These are phyloP conservation scores for Trametes cubensis DNA, from an alignment of 768 basidiomycete genomes.

Conservation along the genomic window DNA sequence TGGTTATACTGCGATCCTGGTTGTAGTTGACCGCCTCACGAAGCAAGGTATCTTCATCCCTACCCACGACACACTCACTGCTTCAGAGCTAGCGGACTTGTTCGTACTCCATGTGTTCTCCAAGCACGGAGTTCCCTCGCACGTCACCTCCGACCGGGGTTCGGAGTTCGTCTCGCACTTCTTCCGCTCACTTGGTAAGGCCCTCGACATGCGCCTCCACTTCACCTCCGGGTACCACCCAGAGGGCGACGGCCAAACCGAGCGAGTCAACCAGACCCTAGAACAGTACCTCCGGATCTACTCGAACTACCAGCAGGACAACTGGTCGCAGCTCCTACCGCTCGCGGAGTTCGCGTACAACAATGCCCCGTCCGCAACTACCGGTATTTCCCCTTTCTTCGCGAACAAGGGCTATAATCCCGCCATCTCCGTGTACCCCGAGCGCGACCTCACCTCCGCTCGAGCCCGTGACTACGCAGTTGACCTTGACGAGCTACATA, in stretches of 20 bases:
- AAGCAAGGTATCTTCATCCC: constrained; percentile 41
- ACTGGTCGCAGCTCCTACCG: not conserved
- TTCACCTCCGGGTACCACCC: constrained; percentile 3
- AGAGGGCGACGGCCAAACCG: not conserved
- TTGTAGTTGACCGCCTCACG: constrained; percentile 43
- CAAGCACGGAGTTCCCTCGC: constrained; percentile 15
- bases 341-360: not conserved
- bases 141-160: constrained; percentile 25
- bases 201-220: constrained; percentile 5
- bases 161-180: constrained; percentile 18
- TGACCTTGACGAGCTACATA: too few species aligned
- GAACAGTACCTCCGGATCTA: constrained; percentile 34
- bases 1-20: constrained; percentile 17
- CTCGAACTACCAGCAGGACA: not conserved
- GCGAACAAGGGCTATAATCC: not conserved
- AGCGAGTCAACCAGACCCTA: not conserved
- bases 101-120: constrained; percentile 24
- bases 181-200: not conserved
- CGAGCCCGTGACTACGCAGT: not conserved
- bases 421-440: not conserved
- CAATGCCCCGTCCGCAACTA: constrained; percentile 3
- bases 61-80: constrained; percentile 24
- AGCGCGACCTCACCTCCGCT: not conserved
- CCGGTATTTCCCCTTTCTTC: not conserved
- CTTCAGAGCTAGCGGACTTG: constrained; percentile 4